Conservation (phyloP, 768 basidiomycete genomes). For the Boletus patriciae region DNA sequence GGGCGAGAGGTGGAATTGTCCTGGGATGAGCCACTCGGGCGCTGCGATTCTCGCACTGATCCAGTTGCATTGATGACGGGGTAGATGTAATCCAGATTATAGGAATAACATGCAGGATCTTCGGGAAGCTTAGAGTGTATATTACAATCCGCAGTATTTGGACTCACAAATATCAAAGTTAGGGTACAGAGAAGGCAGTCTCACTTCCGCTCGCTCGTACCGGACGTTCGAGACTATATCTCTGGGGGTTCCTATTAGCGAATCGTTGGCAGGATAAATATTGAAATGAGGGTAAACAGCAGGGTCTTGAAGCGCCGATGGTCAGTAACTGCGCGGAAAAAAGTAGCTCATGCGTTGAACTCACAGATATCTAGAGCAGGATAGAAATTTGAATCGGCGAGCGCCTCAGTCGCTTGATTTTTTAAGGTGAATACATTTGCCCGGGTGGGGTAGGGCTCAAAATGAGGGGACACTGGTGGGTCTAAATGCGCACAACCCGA, state of each 20-base stretch:
- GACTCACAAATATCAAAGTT: constrained; percentile 37
- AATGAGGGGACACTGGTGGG: constrained; percentile 30
- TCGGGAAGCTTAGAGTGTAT: not conserved
- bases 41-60: not conserved
- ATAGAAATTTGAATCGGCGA: constrained; percentile 15
- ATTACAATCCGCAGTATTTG: not conserved
- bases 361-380: constrained; percentile 26
- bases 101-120: constrained; percentile 45
- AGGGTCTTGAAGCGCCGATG: constrained; percentile 35
- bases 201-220: constrained; percentile 7
- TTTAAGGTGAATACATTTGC: not conserved
- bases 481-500: constrained; percentile 8
- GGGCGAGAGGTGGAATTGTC: not conserved
- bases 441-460: constrained; percentile 34
- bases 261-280: constrained; percentile 36
- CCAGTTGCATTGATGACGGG: constrained; percentile 11
- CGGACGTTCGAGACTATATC: not conserved
- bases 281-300: constrained; percentile 43
- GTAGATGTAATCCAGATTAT: constrained; percentile 39
- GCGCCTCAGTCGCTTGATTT: not conserved
- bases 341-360: not conserved
- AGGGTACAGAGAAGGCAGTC: constrained; percentile 15
- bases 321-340: constrained; percentile 3
- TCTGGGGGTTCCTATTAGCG: not conserved
- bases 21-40: not conserved